Percentiles rank a stretch among this genome's conserved stretches.
Conservation (phyloP, 2,329 filamentous ascomycete genomes). For the Neopestalotiopsis sp. region DNA sequence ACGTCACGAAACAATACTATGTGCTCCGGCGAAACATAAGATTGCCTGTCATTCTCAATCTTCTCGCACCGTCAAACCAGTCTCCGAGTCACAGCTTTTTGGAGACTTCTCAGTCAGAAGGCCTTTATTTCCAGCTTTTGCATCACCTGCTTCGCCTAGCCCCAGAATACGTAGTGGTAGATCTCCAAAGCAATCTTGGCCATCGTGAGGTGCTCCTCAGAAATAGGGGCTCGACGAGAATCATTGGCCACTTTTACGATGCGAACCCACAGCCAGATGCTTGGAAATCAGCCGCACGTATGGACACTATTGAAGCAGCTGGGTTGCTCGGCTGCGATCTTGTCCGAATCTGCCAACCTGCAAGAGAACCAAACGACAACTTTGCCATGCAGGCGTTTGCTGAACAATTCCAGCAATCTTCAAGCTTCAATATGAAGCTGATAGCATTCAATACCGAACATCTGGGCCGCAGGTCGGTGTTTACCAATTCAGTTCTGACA, state of each 20-base stretch:
- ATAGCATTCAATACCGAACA: constrained; percentile 12
- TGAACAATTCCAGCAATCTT: neutral
- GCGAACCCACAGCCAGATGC: neutral
- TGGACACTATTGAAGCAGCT: neutral
- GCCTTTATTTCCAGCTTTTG: neutral
- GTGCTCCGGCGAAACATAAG: neutral
- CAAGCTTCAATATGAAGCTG: neutral
- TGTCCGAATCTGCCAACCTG: constrained; percentile 10
- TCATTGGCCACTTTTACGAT: constrained; percentile 9
- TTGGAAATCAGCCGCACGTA: neutral
- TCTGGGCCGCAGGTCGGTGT: constrained; percentile 1
- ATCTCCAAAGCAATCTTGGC: neutral
- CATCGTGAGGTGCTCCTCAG: neutral
- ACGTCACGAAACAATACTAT: constrained; percentile 1
- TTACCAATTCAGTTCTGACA: constrained; percentile 5
- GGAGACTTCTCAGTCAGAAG: neutral
- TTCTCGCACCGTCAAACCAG: neutral
- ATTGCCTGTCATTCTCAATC: neutral
- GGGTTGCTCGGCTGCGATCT: constrained; percentile 2
- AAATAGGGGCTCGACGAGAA: neutral
- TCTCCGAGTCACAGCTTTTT: neutral
- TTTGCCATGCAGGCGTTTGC: neutral
- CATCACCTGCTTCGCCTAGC: neutral
- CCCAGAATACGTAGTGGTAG: neutral
- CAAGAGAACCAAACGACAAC: neutral